Conservation (phyloP, 306 rosid species). For the Crataegus laevigata region DNA sequence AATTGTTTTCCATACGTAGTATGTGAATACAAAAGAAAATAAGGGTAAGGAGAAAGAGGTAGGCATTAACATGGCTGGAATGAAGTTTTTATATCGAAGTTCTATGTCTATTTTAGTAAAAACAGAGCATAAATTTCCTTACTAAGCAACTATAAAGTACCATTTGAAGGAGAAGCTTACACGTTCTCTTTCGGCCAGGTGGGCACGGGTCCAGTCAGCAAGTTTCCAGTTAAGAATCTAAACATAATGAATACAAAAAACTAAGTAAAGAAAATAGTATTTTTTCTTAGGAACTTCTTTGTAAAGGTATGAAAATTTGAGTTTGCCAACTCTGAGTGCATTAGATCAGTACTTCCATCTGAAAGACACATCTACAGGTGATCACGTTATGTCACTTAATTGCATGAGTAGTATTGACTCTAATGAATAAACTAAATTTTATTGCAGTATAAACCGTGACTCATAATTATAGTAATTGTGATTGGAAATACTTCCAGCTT, state of each 20-base stretch:
- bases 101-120: too few relatives aligned
- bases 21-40: neutral
- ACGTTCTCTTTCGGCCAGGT: too few relatives aligned
- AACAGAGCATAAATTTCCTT: too few relatives aligned
- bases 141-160: neutral
- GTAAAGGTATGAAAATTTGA: too few relatives aligned
- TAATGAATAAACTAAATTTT: too few relatives aligned
- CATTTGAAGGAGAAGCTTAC: neutral
- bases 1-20: neutral
- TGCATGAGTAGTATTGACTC: neutral
- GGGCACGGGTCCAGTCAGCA: too few relatives aligned
- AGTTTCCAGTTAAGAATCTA: conserved; percentile 60
- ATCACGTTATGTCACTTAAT: neutral
- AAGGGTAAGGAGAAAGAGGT: neutral
- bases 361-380: too few relatives aligned
- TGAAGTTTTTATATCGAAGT: too few relatives aligned
- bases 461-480: neutral
- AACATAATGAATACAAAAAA: neutral
- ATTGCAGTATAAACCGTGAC: neutral
- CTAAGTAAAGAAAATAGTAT: neutral
- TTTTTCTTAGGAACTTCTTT: neutral
- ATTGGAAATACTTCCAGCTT: neutral
- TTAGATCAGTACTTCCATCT: too few relatives aligned
- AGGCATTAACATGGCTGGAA: too few relatives aligned
- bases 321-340: too few relatives aligned